Percentiles rank a stretch among this genome's conserved stretches.
phyloP scores from a whole-genome alignment of 371 early-diverging fungal genomes.

The Zychaea mexicana region DNA sequence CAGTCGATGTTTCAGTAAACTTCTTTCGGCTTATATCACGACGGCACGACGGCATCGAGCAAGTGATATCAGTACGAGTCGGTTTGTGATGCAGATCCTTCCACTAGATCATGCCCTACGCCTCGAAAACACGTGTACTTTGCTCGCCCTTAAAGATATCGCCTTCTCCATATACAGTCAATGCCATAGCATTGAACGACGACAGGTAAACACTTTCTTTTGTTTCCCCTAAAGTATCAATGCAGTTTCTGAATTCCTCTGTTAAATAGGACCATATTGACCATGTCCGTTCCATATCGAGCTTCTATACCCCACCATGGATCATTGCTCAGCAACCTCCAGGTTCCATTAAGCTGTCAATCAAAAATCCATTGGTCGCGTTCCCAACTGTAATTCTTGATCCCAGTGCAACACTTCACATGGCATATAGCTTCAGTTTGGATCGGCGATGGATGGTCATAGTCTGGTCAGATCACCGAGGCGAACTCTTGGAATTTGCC shows the following conservation, averaged over 20 bases:
- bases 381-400: constrained; percentile 32
- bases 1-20: constrained; percentile 50
- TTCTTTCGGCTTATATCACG: constrained; percentile 4
- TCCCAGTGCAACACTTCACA: constrained; percentile 44
- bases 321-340: constrained; percentile 48
- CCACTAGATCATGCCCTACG: constrained; percentile 57
- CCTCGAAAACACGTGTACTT: constrained; percentile 40
- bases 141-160: constrained; percentile 59
- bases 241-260: too few species aligned
- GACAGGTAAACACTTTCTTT: not conserved
- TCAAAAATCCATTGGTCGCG: constrained; percentile 28
- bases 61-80: not conserved
- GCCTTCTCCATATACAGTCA: constrained; percentile 66
- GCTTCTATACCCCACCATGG: constrained; percentile 54
- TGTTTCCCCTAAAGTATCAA: too few species aligned
- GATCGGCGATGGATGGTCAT: constrained; percentile 59
- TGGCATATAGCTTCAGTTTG: constrained; percentile 61
- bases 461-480: constrained; percentile 63
- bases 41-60: constrained; percentile 22
- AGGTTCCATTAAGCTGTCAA: constrained; percentile 35
- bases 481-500: constrained; percentile 53
- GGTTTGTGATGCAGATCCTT: constrained; percentile 49
- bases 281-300: not conserved
- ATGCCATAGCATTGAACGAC: constrained; percentile 26
- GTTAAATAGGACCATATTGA: constrained; percentile 2